Evolutionary conservation across 1,139 yeast genomes (phyloP).

Genomic region (Komagataea norvegica): DNA sequence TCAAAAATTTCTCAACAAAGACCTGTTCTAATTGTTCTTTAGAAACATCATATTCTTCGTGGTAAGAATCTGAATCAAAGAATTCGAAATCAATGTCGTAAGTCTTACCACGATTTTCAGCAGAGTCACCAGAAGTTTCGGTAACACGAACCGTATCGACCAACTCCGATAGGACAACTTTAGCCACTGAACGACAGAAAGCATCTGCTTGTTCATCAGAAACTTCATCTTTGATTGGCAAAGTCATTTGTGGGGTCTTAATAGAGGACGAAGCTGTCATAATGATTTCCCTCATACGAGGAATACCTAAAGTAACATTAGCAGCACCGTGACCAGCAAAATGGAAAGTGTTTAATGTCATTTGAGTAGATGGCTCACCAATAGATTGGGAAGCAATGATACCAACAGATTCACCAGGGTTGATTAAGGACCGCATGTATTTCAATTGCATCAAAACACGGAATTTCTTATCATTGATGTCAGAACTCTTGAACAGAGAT

Average conservation of each 20-base stretch:
- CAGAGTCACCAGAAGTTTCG: conserved; percentile 72
- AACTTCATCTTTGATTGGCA: conserved; percentile 78
- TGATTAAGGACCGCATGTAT: conserved; percentile 90
- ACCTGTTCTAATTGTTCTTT: conserved; percentile 74
- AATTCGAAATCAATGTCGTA: conserved; percentile 72
- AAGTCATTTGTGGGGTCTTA: conserved; percentile 97
- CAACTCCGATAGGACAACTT: conserved; percentile 81
- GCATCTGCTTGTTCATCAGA: conserved; percentile 84
- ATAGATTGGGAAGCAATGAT: conserved; percentile 97
- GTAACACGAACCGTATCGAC: conserved; percentile 81
- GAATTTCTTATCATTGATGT: conserved; percentile 79
- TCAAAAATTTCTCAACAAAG: conserved; percentile 60
- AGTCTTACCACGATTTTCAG: conserved; percentile 37
- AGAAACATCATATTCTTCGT: conserved; percentile 81
- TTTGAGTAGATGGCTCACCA: conserved; percentile 99
- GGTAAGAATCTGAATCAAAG: conserved; percentile 74
- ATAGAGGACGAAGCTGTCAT: conserved; percentile 97
- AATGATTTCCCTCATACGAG: conserved; percentile 99
- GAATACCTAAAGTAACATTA: conserved; percentile 98
- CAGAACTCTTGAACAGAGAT: conserved; percentile 43
- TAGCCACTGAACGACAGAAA: conserved; percentile 87
- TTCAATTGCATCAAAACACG: conserved; percentile 96
- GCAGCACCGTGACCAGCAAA: conserved; percentile 99
- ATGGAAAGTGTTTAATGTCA: conserved; percentile 99
- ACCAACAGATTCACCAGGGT: conserved; percentile 99